Percentiles rank a stretch among this genome's conserved stretches.
Evolutionary conservation across 2,329 filamentous ascomycete species (phyloP).

Genomic region (Sclerotinia glacialis): DNA sequence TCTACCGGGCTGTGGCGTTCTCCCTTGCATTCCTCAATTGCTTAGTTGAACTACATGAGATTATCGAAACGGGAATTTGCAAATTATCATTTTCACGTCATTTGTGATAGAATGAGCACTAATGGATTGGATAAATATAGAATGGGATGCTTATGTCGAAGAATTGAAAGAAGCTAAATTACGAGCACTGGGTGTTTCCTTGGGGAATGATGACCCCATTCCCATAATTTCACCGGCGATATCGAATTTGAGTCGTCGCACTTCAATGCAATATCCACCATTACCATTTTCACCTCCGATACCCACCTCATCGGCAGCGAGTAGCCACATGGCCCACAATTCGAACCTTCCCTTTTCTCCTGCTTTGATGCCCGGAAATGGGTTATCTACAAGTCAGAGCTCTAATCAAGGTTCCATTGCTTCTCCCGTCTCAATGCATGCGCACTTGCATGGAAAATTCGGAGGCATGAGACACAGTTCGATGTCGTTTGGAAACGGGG

Average conservation of each 20-base stretch:
- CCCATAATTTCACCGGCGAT: conserved; percentile 65
- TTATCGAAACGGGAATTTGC: conserved; percentile 4
- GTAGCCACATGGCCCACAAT: conserved; percentile 55
- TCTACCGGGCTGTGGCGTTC: not conserved
- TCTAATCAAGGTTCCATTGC: conserved; percentile 62
- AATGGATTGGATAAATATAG: conserved; percentile 26
- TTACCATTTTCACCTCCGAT: conserved; percentile 82
- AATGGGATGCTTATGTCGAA: conserved; percentile 77
- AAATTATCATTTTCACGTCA: not conserved
- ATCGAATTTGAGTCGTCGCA: conserved; percentile 59
- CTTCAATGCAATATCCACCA: conserved; percentile 71
- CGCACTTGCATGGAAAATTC: conserved; percentile 54
- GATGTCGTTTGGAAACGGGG: conserved; percentile 58
- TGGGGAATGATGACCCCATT: conserved; percentile 67
- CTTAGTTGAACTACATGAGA: conserved; percentile 10
- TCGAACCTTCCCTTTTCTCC: conserved; percentile 53
- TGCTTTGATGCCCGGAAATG: conserved; percentile 57
- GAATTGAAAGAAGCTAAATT: conserved; percentile 88
- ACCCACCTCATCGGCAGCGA: conserved; percentile 73
- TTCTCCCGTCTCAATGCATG: conserved; percentile 70
- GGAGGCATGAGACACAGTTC: conserved; percentile 65
- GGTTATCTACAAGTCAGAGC: conserved; percentile 59
- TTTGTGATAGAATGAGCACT: conserved; percentile 17
- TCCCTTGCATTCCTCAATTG: conserved; percentile 10
- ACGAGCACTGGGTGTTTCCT: conserved; percentile 81